phyloP scores from a whole-genome alignment of 495 filamentous ascomycete species.

The Neurospora sp. region DNA sequence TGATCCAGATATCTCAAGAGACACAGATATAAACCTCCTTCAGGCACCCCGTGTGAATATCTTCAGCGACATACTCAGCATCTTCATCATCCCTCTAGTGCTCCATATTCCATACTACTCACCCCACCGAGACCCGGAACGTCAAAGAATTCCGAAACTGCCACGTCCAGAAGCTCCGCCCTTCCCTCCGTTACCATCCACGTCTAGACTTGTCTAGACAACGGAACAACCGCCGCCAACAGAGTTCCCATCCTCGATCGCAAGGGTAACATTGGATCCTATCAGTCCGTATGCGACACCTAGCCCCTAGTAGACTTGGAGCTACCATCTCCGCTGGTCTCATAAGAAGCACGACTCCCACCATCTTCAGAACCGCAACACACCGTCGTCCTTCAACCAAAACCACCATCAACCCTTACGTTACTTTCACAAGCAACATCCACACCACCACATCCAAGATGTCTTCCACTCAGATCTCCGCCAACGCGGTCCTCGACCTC shows the following conservation, averaged over 20 bases:
- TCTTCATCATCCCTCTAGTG: not conserved
- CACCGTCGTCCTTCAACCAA: not conserved
- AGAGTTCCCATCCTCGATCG: not conserved
- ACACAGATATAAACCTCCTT: not conserved
- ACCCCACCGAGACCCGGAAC: not conserved
- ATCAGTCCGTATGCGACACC: not conserved
- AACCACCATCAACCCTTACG: conserved; percentile 3
- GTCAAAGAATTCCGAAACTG: not conserved
- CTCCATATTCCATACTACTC: not conserved
- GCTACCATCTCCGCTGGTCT: conserved; percentile 3
- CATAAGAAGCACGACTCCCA: not conserved
- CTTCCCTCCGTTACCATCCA: not conserved
- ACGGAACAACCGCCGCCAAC: not conserved
- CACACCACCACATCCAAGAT: conserved; percentile 9
- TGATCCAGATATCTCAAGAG: not conserved
- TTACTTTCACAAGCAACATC: conserved; percentile 6
- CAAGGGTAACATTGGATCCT: not conserved
- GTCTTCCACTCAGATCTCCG: conserved; percentile 14
- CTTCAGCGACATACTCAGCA: not conserved
- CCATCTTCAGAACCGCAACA: conserved; percentile 10
- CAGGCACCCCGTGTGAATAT: not conserved
- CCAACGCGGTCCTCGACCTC: conserved; percentile 39
- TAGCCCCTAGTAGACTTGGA: not conserved
- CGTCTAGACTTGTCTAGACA: not conserved
- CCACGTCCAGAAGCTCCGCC: not conserved